Conservation (phyloP, 176 grass and related monocot genomes). For the Urochloa ruziziensis region DNA sequence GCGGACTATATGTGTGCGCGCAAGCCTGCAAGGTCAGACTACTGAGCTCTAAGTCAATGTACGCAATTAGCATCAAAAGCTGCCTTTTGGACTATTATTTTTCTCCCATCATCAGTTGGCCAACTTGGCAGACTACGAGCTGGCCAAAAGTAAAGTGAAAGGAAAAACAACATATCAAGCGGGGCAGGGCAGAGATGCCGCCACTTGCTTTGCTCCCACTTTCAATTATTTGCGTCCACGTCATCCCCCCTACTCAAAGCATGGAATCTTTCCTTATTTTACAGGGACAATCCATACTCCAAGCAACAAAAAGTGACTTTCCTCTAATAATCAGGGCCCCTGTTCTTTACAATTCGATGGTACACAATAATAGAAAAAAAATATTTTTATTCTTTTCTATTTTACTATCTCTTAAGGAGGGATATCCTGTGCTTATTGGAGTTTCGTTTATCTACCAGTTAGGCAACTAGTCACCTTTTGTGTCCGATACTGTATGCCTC, state of each 20-base stretch:
- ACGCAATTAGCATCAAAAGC: slow-evolving; percentile 15
- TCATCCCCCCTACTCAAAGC: slow-evolving; percentile 8
- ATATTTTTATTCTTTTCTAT: background rate
- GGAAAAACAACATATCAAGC: background rate
- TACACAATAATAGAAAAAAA: background rate
- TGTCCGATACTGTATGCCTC: background rate
- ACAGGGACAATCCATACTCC: slow-evolving; percentile 18
- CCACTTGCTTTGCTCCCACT: slow-evolving; percentile 23
- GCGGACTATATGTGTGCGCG: background rate
- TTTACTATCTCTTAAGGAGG: background rate
- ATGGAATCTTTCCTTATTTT: slow-evolving; percentile 47
- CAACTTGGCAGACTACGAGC: background rate
- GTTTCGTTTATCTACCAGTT: background rate
- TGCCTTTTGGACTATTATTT: background rate
- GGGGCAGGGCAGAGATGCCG: background rate
- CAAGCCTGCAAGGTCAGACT: background rate
- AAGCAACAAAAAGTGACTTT: slow-evolving; percentile 34
- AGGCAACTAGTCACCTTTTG: background rate
- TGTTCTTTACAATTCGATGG: background rate
- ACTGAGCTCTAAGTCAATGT: slow-evolving; percentile 5
- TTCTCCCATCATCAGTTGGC: background rate
- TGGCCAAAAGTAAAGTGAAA: slow-evolving; percentile 16
- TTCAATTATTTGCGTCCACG: slow-evolving; percentile 36
- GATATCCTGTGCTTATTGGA: too few species aligned
- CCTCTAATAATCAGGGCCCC: background rate